A percentile compares a stretch with the other conserved stretches of the same genome.
phyloP scores from a whole-genome alignment of 768 basidiomycete genomes.

The Russula emetica region DNA sequence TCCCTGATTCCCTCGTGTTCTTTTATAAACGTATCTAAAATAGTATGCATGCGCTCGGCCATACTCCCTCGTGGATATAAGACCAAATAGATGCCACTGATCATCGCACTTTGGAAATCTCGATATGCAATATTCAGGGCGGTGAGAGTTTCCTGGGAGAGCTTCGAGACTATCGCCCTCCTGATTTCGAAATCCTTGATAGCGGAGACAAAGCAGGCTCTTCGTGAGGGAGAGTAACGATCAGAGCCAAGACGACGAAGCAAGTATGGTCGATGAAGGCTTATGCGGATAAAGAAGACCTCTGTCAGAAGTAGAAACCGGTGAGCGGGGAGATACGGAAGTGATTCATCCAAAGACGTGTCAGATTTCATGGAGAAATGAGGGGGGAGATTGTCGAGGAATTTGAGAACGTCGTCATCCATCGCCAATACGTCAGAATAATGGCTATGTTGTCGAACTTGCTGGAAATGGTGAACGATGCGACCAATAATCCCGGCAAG shows the following conservation, averaged over 20 bases:
- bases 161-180: slow-evolving; percentile 56
- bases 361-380: slow-evolving; percentile 76
- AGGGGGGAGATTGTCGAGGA: slow-evolving; percentile 71
- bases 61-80: slow-evolving; percentile 71
- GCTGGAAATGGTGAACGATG: slow-evolving; percentile 91
- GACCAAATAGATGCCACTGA: slow-evolving; percentile 81
- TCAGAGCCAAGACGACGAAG: slow-evolving; percentile 74
- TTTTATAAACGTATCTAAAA: slow-evolving; percentile 72
- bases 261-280: slow-evolving; percentile 84
- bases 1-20: slow-evolving; percentile 58
- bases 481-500: slow-evolving; percentile 82
- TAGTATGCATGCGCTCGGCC: slow-evolving; percentile 67
- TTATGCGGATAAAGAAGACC: slow-evolving; percentile 79
- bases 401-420: slow-evolving; percentile 79
- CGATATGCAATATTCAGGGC: slow-evolving; percentile 78
- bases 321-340: slow-evolving; percentile 69
- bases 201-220: slow-evolving; percentile 88
- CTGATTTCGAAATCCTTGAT: slow-evolving; percentile 82
- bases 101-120: slow-evolving; percentile 87
- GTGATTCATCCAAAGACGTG: slow-evolving; percentile 63
- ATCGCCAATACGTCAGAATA: slow-evolving; percentile 79
- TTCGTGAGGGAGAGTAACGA: slow-evolving; percentile 74
- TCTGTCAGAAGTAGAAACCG: slow-evolving; percentile 88
- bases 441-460: slow-evolving; percentile 68
- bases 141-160: slow-evolving; percentile 59